These are phyloP conservation scores for Blastobotrys niveus DNA, from an alignment of 1,139 yeast genomes.

Conservation along the genomic window DNA sequence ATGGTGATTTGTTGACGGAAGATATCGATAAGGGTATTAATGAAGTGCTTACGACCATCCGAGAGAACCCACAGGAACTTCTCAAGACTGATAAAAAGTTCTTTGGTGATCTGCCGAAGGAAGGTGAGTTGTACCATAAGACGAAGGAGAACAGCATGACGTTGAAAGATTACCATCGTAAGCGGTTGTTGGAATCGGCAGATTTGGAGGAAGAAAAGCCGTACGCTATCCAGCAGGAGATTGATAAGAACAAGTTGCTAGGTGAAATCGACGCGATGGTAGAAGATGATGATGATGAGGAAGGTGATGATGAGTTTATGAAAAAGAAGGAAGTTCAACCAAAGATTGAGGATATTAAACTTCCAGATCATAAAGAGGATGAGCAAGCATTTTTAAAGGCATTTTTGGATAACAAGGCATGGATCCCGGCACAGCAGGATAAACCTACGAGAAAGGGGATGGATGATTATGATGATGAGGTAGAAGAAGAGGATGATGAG, in stretches of 20 bases:
- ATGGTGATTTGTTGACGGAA: slow-evolving; percentile 79
- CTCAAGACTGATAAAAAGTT: slow-evolving; percentile 64
- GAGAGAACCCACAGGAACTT: slow-evolving; percentile 52
- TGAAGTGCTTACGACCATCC: slow-evolving; percentile 64
- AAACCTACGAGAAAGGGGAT: slow-evolving; percentile 53
- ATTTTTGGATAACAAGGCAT: slow-evolving; percentile 71
- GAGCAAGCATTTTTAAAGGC: slow-evolving; percentile 66
- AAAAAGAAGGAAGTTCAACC: slow-evolving; percentile 48
- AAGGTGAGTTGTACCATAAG: slow-evolving; percentile 20
- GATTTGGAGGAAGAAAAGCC: slow-evolving; percentile 47
- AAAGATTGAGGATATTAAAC: slow-evolving; percentile 28
- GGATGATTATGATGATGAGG: slow-evolving; percentile 37
- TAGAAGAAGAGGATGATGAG: slow-evolving; percentile 67
- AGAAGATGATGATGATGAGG: slow-evolving; percentile 41
- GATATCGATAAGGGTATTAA: slow-evolving; percentile 78
- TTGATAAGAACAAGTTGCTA: slow-evolving; percentile 65
- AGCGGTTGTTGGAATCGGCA: slow-evolving; percentile 59
- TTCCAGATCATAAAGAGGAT: slow-evolving; percentile 68
- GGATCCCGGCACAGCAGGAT: slow-evolving; percentile 67
- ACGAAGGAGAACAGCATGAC: slow-evolving; percentile 56
- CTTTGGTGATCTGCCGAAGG: slow-evolving; percentile 57
- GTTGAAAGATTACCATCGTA: slow-evolving; percentile 87
- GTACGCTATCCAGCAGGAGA: slow-evolving; percentile 66
- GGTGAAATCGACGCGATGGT: slow-evolving; percentile 58
- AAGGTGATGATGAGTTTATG: slow-evolving; percentile 48